phyloP scores from a whole-genome alignment of 441 rosid genomes.

The Mallotus japonicus region DNA sequence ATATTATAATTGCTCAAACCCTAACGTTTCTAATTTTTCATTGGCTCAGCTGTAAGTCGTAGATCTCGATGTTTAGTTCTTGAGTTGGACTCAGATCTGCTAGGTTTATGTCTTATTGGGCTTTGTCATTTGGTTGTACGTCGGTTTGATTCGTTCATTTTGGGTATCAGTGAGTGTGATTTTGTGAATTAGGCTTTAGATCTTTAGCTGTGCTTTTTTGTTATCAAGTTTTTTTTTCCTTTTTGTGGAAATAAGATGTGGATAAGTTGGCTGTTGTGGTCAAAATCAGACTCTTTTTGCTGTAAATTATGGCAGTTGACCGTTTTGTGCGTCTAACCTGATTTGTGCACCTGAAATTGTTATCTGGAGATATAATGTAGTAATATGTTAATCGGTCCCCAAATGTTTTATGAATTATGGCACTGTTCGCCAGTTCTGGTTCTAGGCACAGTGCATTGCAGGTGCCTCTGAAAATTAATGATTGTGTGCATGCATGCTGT shows the following conservation, averaged over 20 bases:
- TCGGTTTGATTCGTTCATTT: not conserved
- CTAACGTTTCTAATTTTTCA: not conserved
- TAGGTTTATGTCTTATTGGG: not conserved
- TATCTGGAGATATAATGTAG: no score
- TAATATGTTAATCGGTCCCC: no score
- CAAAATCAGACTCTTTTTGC: slow-evolving; percentile 9
- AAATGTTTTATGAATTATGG: not conserved
- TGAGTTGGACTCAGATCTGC: slow-evolving; percentile 29
- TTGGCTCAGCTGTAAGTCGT: not conserved
- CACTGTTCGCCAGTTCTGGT: no score
- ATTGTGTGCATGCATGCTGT: no score
- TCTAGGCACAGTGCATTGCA: no score
- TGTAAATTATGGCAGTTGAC: not conserved
- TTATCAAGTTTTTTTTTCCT: not conserved
- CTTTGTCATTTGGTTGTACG: not conserved
- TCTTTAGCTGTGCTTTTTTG: not conserved
- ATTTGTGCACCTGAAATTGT: no score
- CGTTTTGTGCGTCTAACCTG: not conserved
- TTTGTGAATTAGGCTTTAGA: slow-evolving; percentile 12
- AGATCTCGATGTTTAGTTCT: slow-evolving; percentile 27
- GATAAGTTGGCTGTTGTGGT: not conserved
- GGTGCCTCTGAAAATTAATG: no score
- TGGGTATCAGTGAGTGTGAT: not conserved
- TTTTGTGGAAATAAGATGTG: not conserved
- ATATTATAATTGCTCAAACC: not conserved